phyloP scores from a whole-genome alignment of 2,329 filamentous ascomycete genomes.

The Ampelomyces quisqualis region DNA sequence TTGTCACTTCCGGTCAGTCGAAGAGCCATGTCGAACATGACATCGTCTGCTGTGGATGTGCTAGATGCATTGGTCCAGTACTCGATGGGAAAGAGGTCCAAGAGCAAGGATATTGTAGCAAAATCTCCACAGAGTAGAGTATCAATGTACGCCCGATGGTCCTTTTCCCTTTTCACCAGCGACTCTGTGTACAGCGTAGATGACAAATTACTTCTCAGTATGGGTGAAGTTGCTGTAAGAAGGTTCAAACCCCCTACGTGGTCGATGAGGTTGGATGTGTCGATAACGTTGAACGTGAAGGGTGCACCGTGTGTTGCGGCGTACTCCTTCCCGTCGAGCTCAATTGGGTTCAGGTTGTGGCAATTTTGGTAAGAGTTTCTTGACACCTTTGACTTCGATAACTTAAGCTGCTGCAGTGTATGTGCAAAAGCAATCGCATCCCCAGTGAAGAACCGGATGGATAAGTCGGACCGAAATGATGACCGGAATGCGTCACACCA shows the following conservation, averaged over 20 bases:
- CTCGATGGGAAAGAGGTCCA: slow-evolving; percentile 48
- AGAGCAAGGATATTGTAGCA: slow-evolving; percentile 50
- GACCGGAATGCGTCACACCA: slow-evolving; percentile 50
- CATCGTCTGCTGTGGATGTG: too few relatives aligned
- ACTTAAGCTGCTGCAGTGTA: slow-evolving; percentile 53
- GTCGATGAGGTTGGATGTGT: slow-evolving; percentile 55
- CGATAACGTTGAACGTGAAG: slow-evolving; percentile 56
- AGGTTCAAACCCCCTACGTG: slow-evolving; percentile 51
- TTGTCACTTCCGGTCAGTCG: too few relatives aligned
- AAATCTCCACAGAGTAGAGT: slow-evolving; percentile 52
- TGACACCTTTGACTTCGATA: too few relatives aligned
- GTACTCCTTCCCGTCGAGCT: slow-evolving; percentile 50
- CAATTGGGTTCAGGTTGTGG: slow-evolving; percentile 44
- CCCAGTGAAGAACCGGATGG: slow-evolving; percentile 51
- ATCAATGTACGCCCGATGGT: slow-evolving; percentile 40
- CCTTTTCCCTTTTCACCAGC: slow-evolving; percentile 40
- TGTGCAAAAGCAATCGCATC: slow-evolving; percentile 57
- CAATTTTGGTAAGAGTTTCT: slow-evolving; percentile 16
- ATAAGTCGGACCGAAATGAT: slow-evolving; percentile 31
- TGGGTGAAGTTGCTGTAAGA: slow-evolving; percentile 49
- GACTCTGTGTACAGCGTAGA: slow-evolving; percentile 44
- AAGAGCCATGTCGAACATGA: too few relatives aligned
- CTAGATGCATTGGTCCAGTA: slow-evolving; percentile 23
- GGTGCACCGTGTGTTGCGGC: slow-evolving; percentile 40
- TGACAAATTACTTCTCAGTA: slow-evolving; percentile 49